These are phyloP conservation scores for Ambrosia hybrid DNA, from an alignment of 140 eudicot species.

Conservation along the genomic window DNA sequence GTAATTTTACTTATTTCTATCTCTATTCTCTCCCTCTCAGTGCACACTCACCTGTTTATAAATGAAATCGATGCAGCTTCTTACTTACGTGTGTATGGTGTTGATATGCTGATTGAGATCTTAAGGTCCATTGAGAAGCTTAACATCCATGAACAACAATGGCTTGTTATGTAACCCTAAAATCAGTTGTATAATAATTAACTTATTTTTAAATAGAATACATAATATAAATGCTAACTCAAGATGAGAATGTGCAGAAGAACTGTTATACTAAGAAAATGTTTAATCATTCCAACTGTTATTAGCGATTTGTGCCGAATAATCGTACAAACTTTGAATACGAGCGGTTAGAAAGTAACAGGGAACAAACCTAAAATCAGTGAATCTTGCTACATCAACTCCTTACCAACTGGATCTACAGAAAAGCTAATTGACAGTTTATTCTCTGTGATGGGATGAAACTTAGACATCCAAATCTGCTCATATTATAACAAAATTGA, in stretches of 20 bases:
- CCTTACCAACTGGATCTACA: conserved; percentile 86
- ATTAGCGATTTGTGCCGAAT: background rate
- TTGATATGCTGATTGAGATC: no score
- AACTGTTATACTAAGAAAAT: background rate
- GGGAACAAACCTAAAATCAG: conserved; percentile 35
- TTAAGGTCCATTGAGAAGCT: no score
- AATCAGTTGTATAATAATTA: background rate
- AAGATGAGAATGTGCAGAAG: background rate
- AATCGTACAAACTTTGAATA: background rate
- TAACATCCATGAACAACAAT: conserved; percentile 26
- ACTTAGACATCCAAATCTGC: conserved; percentile 82
- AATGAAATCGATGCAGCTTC: no score
- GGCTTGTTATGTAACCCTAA: conserved; percentile 26
- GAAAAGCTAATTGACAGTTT: conserved; percentile 56
- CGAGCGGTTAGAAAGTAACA: conserved; percentile 4
- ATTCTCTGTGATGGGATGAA: conserved; percentile 59
- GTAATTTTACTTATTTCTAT: no score
- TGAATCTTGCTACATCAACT: conserved; percentile 64
- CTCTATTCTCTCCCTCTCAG: no score
- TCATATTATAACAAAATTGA: conserved; percentile 16
- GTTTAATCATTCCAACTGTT: background rate
- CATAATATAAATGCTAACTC: background rate
- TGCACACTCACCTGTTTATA: no score
- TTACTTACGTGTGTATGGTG: no score
- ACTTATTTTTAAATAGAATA: background rate